A percentile compares a stretch with the other conserved stretches of the same genome.
Conservation (phyloP, 176 grass and related monocot species). For the Poa annua region DNA sequence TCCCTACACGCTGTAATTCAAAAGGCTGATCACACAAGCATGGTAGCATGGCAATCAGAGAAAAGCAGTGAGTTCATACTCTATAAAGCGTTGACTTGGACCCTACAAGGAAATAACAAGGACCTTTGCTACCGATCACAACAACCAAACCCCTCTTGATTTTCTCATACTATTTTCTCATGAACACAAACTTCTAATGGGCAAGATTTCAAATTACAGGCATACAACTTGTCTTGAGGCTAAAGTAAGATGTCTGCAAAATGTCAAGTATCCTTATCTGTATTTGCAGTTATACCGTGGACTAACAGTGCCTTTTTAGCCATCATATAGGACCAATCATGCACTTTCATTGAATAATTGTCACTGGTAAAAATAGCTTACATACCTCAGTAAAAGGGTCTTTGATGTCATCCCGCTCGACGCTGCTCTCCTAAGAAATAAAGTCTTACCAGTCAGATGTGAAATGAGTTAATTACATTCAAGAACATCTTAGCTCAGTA, state of each 20-base stretch:
- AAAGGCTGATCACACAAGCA: background rate
- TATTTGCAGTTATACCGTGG: background rate
- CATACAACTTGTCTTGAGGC: background rate
- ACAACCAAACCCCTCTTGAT: background rate
- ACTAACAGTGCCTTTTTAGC: background rate
- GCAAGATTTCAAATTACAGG: background rate
- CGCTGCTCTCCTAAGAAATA: conserved; percentile 80
- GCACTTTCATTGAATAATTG: background rate
- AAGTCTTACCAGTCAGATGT: conserved; percentile 44
- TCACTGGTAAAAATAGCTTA: background rate
- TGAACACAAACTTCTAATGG: background rate
- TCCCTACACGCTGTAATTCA: background rate
- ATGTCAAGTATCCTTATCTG: background rate
- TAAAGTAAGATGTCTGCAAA: background rate
- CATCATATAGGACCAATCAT: background rate
- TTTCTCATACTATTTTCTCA: background rate
- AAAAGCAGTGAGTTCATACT: background rate
- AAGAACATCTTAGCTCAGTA: conserved; percentile 14
- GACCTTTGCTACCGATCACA: background rate
- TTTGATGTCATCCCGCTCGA: conserved; percentile 95
- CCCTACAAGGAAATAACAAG: background rate
- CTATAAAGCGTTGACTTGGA: background rate
- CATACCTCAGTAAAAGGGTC: conserved; percentile 98
- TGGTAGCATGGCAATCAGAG: background rate
- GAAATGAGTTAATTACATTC: conserved; percentile 27